These are phyloP conservation scores for Papiliotrema flavescens DNA, from an alignment of 1,284 basidiomycete genomes.

Conservation along the genomic window DNA sequence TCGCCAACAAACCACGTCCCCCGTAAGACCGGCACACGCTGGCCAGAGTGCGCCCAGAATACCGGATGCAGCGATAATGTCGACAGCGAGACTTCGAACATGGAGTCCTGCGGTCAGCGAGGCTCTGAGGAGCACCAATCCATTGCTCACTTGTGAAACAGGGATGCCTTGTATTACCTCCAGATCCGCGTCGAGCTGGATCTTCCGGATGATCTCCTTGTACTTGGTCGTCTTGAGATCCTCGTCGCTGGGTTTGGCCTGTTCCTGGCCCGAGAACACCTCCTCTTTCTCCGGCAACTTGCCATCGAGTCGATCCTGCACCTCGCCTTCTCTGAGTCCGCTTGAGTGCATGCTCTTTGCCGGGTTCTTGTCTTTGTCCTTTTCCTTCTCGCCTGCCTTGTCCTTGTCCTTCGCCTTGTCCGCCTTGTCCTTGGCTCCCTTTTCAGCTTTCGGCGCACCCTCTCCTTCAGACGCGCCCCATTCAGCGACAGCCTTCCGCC, in stretches of 20 bases:
- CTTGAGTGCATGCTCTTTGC: background rate
- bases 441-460: slow-evolving; percentile 1
- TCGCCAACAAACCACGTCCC: slow-evolving; percentile 55
- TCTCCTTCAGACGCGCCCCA: slow-evolving; percentile 25
- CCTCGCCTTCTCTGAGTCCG: background rate
- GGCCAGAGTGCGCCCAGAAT: slow-evolving; percentile 54
- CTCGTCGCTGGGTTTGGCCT: slow-evolving; percentile 15
- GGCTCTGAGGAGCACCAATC: background rate
- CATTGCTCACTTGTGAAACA: slow-evolving; percentile 42
- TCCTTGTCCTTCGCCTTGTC: slow-evolving; percentile 16
- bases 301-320: slow-evolving; percentile 5
- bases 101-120: slow-evolving; percentile 41
- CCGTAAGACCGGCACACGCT: slow-evolving; percentile 52
- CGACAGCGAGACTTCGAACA: slow-evolving; percentile 47
- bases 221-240: slow-evolving; percentile 22
- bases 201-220: slow-evolving; percentile 28
- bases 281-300: slow-evolving; percentile 7
- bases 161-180: slow-evolving; percentile 44
- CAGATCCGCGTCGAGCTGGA: slow-evolving; percentile 32
- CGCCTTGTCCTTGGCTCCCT: slow-evolving; percentile 6
- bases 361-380: slow-evolving; percentile 2
- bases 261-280: slow-evolving; percentile 24
- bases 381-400: slow-evolving; percentile 12
- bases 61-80: slow-evolving; percentile 52
- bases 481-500: slow-evolving; percentile 3